Evolutionary conservation across 441 rosid species (phyloP).

Genomic region (Arabidopsis hybrid): DNA sequence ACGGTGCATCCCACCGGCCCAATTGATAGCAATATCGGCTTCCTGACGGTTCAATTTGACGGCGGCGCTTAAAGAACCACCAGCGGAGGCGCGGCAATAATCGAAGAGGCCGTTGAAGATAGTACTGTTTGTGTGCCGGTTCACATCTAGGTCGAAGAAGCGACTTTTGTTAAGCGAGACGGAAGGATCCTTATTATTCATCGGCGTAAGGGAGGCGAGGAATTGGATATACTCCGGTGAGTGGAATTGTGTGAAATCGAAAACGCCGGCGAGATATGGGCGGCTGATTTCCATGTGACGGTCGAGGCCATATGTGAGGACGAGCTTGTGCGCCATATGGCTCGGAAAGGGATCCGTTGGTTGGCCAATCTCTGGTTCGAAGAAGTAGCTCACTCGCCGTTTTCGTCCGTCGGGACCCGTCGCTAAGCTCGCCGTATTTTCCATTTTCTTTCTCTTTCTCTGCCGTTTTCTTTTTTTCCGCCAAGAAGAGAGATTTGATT

Average conservation of each 20-base stretch:
- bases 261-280: conserved; percentile 59
- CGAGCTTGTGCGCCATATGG: conserved; percentile 71
- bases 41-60: conserved; percentile 71
- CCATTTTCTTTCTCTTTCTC: conserved; percentile 21
- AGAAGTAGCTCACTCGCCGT: conserved; percentile 82
- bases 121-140: background rate
- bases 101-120: conserved; percentile 68
- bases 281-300: conserved; percentile 77
- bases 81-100: conserved; percentile 75
- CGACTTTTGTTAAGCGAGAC: conserved; percentile 39
- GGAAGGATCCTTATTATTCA: conserved; percentile 46
- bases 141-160: conserved; percentile 34
- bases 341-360: conserved; percentile 51
- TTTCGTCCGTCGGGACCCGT: conserved; percentile 73
- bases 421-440: conserved; percentile 57
- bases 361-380: conserved; percentile 71
- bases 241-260: conserved; percentile 67
- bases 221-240: conserved; percentile 70
- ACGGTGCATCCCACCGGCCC: conserved; percentile 87
- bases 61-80: conserved; percentile 83
- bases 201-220: conserved; percentile 59
- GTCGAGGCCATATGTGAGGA: conserved; percentile 67
- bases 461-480: conserved; percentile 9
- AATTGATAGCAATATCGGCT: conserved; percentile 79
- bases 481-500: conserved; percentile 8